Base-by-base conservation (phyloP, 164 flowering plant species). In the Berberis thunbergii region DNA sequence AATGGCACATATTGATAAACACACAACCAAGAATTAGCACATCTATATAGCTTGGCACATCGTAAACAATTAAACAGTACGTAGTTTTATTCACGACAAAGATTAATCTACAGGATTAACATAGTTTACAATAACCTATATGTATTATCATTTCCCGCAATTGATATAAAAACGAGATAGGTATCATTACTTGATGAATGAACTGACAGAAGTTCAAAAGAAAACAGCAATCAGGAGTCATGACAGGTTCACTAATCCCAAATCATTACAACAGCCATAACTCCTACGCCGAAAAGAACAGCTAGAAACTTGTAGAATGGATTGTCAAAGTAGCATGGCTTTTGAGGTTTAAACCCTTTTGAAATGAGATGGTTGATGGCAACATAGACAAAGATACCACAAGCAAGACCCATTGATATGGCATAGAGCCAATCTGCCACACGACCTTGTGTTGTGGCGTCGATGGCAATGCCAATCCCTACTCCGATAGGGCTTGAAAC, bases 401-500 rank as follows among this genome's bases (percentile, higher is more conserved):
- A 80, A 48, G 97, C 96, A 39, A 88, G 13, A 7, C 84, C 88
- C 97, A 85, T 86, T 40, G 95, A 78, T 42, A 88, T 87, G 6
- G 90, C 91, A 57, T 75, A 91, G 55, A 77, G 75, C 96, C 97
- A 88, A 68, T 88, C 87, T 42, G 96, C 93, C 0, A 44, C 77
- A 0, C 43, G 42, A 1, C 96, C 91, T 75, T 88, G 71, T 4
- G 86, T 72, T 0, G 96, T 86, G 67, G 88, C 85, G 62, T 85
- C 85, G 12, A 88, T 84, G 49, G 81, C 82, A 1, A 91, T 87
- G 42, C 96, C 96, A 6, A 88, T 87, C 2, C 84, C 96, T 0
- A 88, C 88, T 26, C 97, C 96, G 8, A 86, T 67, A 3, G 97
- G 96, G 69, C 91, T 88, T 3, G 96, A 88, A 40, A 91, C 65